Conservation (phyloP, 208 protist species). For the Trypanosoma cruzi region DNA sequence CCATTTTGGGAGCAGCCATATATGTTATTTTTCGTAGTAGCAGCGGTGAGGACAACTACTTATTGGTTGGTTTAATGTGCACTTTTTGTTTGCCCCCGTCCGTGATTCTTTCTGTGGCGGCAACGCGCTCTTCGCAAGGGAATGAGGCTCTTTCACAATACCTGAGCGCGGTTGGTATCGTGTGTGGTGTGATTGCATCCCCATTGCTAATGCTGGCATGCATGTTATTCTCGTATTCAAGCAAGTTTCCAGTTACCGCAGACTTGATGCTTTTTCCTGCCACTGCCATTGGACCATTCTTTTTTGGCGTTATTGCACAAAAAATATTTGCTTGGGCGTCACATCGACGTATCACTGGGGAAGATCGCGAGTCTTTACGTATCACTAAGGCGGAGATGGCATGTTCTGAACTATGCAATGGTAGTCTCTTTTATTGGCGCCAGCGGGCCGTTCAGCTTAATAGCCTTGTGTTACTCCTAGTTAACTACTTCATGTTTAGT, state of each 20-base stretch:
- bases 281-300: constrained; percentile 25
- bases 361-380: constrained; percentile 6
- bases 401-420: constrained; percentile 27
- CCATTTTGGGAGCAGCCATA: constrained; percentile 14
- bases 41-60: constrained; percentile 11
- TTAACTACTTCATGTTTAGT: constrained; percentile 39
- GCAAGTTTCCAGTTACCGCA: constrained; percentile 4
- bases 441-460: constrained; percentile 24
- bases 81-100: constrained; percentile 31
- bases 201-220: constrained; percentile 25
- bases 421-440: constrained; percentile 26
- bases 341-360: constrained; percentile 10
- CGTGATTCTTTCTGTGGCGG: constrained; percentile 21
- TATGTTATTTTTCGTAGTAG: constrained; percentile 9
- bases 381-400: constrained; percentile 15
- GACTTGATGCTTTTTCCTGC: constrained; percentile 22
- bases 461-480: constrained; percentile 24
- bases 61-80: constrained; percentile 30
- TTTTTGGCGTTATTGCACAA: constrained; percentile 23
- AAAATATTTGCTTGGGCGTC: constrained; percentile 15
- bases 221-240: constrained; percentile 13
- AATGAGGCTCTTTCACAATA: constrained; percentile 28
- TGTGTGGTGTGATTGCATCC: constrained; percentile 26
- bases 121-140: constrained; percentile 22
- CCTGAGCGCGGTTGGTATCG: constrained; percentile 20